Evolutionary conservation across 192 early-diverging fungal genomes (phyloP).

Genomic region (Backusella macrospora): DNA sequence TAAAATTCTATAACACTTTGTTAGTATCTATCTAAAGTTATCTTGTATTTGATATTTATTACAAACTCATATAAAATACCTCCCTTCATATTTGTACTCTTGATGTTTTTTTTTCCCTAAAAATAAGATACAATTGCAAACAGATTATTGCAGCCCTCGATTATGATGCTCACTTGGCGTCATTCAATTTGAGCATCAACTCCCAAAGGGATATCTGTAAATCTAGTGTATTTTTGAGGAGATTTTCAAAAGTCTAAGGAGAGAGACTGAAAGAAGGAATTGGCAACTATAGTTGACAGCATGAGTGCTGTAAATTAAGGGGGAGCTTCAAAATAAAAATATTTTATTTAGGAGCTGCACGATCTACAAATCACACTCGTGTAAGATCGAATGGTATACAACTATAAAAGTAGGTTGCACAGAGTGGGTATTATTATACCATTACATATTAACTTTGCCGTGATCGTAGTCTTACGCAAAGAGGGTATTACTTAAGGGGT

Average conservation of each 20-base stretch:
- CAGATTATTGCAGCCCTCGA: background rate
- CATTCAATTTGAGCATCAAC: background rate
- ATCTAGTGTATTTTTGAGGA: background rate
- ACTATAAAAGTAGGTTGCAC: background rate
- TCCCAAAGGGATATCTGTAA: background rate
- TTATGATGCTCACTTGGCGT: background rate
- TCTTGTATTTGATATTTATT: no score
- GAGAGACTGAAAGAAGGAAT: slow-evolving; percentile 2
- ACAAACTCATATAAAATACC: background rate
- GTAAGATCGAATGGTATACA: background rate
- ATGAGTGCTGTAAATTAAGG: slow-evolving; percentile 14
- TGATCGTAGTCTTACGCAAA: background rate
- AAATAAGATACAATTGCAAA: background rate
- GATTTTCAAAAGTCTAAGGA: slow-evolving; percentile 3
- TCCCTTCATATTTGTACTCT: background rate
- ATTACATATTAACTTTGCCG: background rate
- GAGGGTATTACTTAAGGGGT: background rate
- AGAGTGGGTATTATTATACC: background rate
- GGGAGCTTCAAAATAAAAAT: slow-evolving; percentile 3
- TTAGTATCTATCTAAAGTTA: no score
- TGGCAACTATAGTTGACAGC: slow-evolving; percentile 13
- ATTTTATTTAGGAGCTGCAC: slow-evolving; percentile 17
- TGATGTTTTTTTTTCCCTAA: background rate
- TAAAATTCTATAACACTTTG: no score
- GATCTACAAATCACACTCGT: slow-evolving; percentile 15